Evolutionary conservation across 768 basidiomycete species (phyloP), one percentile per base, ranked within the genome.

Genomic region (Strobilomyces echinocephalus): DNA sequence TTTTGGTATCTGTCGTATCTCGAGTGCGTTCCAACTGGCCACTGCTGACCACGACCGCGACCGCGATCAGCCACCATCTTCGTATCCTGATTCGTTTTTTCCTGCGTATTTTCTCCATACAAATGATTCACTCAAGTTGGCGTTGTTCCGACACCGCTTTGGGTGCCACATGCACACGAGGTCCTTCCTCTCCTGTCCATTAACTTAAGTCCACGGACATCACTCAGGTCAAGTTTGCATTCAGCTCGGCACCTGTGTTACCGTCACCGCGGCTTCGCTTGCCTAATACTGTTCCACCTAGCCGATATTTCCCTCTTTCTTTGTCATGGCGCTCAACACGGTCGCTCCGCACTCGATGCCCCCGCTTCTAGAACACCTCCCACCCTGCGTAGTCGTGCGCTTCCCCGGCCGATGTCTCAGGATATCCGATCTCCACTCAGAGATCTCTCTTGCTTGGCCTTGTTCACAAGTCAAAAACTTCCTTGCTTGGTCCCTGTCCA

Each of bases 181-280:
- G 67, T 57, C 56, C 60, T 69, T 71, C 69, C 68, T 61, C 59
- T 67, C 65, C 61, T 61, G 63, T 67, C 59, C 51, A 69, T 69
- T 69, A 69, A 70, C 70, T 69, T 70, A 70, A 70, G 60, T 70
- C 69, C 69, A 72, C 69, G 69, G 69, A 72, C 69, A 70, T 69
- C 63, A 60, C 61, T 54, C 63, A 60, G 60, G 54, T 65, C 53
- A 52, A 57, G 62, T 58, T 43, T 66, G 54, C 58, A 62, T 53
- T 53, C 46, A 69, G 64, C 60, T 69, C 68, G 69, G 69, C 69
- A 69, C 59, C 57, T 57, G 64, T 57, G 50, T 36, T 70, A 56
- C 68, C 70, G 70, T 69, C 64, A 72, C 69, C 69, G 70, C 63
- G 70, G 70, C 60, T 60, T 72, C 67, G 64, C 66, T 69, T 64